Evolutionary conservation across 2,329 filamentous ascomycete genomes (phyloP), one percentile per base, ranked within the genome.

Genomic region (Nigrograna mackinnonii): DNA sequence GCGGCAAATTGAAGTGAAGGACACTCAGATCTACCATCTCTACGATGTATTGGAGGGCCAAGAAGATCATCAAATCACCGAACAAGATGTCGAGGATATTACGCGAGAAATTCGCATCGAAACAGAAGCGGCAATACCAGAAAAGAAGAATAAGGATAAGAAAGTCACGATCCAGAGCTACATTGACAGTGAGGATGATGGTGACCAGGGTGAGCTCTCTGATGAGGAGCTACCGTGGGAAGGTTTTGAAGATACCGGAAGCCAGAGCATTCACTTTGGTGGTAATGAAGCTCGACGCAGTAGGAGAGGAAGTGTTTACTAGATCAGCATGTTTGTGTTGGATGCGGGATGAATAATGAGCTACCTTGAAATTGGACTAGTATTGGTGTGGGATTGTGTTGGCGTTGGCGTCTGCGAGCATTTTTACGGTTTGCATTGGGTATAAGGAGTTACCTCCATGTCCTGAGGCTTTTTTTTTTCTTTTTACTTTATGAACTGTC

Each of bases 21-120:
- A 84, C 19, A 85, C 88, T 47, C 87, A 91, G 66, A 84, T 95
- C 31, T 95, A 95, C 69, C 80, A 82, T 31, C 75, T 95, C 12
- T 89, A 91, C 55, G 90, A 95, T 64, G 89, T 94, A 1, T 75
- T 94, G 1, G 89, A 92, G 67, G 88, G 86, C 5, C 87, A 91
- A 64, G 89, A 87, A 70, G 75, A 76, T 22, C 77, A 78, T 3
- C 83, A 83, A 1, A 52, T 68, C 35, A 66, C 54, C 0, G 68
- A 70, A 40, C 55, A 69, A 20, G 63, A 70, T 33, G 57, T 73
- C 13, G 72, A 75, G 37, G 69, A 75, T 17, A 66, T 72, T 6
- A 64, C 73, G 12, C 58, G 66, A 47, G 69, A 69, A 43, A 60
- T 74, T 22, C 67, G 68, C 6, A 56, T 69, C 6, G 69, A 73